Conservation (phyloP, 176 grass and related monocot genomes). For the Pharus latifolius region DNA sequence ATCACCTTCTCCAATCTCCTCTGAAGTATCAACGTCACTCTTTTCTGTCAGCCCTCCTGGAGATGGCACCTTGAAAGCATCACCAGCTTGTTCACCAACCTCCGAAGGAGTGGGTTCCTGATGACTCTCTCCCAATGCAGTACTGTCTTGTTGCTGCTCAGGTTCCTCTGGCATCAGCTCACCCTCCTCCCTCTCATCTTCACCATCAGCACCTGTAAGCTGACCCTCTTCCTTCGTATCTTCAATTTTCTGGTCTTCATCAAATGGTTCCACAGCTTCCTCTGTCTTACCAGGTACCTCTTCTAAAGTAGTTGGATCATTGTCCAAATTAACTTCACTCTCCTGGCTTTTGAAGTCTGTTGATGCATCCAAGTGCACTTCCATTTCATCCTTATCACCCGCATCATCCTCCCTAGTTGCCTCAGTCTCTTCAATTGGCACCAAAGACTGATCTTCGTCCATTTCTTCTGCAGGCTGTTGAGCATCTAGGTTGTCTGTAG, state of each 20-base stretch:
- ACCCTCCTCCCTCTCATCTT: constrained; percentile 86
- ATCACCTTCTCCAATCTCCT: constrained; percentile 43
- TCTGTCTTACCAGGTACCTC: constrained; percentile 30
- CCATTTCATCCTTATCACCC: constrained; percentile 48
- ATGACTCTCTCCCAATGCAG: constrained; percentile 10
- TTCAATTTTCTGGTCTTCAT: constrained; percentile 33
- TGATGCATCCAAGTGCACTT: constrained; percentile 19
- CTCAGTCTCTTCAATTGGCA: constrained; percentile 28
- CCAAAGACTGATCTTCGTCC: constrained; percentile 47
- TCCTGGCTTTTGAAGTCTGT: constrained; percentile 38
- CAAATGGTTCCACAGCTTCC: constrained; percentile 19
- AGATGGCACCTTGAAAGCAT: constrained; percentile 22
- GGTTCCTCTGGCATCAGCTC: constrained; percentile 59
- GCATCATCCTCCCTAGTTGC: constrained; percentile 41
- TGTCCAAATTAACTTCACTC: constrained; percentile 35
- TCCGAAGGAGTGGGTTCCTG: constrained; percentile 24
- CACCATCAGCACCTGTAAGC: constrained; percentile 31
- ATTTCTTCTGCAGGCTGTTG: constrained; percentile 51
- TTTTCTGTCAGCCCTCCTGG: constrained; percentile 28
- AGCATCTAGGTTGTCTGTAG: constrained; percentile 31
- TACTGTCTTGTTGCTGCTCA: constrained; percentile 49
- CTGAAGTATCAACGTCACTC: constrained; percentile 29
- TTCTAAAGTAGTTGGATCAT: constrained; percentile 20
- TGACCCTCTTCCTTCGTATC: constrained; percentile 46
- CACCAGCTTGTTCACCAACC: constrained; percentile 29